Conservation (phyloP, 169 alveolate genomes). For the Plasmodium ovale region DNA sequence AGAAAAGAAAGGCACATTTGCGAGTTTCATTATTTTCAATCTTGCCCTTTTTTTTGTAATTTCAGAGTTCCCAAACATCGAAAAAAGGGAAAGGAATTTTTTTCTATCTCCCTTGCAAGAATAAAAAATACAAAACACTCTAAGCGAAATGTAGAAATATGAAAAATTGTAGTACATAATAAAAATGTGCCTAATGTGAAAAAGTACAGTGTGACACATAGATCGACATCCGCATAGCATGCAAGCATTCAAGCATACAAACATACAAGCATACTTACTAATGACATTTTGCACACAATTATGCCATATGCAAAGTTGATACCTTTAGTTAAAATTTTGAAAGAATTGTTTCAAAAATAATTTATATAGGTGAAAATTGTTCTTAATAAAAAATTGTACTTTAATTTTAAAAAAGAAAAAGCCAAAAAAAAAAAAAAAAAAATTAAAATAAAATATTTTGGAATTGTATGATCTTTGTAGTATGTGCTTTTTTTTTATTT, state of each 20-base stretch:
- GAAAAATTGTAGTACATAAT: not conserved
- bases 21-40: not conserved
- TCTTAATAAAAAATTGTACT: not conserved
- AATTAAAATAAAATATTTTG: not conserved
- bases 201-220: not conserved
- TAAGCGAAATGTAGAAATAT: not conserved
- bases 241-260: not conserved
- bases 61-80: slow-evolving; percentile 3
- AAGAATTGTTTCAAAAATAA: not conserved
- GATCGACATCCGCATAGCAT: no score
- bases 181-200: not conserved
- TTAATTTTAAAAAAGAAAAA: not conserved
- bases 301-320: not conserved
- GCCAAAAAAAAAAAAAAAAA: no score
- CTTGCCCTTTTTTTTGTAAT: not conserved
- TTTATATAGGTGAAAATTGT: not conserved
- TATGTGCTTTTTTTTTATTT: not conserved
- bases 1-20: not conserved
- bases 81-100: slow-evolving; percentile 5
- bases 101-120: slow-evolving; percentile 5
- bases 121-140: no score
- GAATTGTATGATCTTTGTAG: slow-evolving; percentile 3
- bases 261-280: not conserved
- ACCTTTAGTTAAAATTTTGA: no score
- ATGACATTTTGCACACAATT: not conserved